Evolutionary conservation across 1,139 yeast species (phyloP), one percentile per base, ranked within the genome.

Genomic region (Arxiozyma slooffiae): DNA sequence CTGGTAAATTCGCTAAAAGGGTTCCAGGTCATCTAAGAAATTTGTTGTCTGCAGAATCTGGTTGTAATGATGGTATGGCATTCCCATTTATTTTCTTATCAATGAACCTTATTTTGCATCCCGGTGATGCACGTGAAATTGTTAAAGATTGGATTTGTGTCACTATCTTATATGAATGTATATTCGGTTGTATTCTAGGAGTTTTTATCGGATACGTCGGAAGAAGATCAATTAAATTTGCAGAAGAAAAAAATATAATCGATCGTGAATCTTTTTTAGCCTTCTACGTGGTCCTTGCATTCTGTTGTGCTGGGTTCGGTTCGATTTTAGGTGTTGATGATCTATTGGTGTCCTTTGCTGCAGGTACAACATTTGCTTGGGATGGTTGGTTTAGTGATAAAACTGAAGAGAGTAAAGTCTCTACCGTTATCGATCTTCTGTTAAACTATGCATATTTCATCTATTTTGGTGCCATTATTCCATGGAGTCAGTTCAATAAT

Each of bases 41-140:
- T 62, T 71, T 92, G 48, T 71, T 92, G 43, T 80, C 94, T 34
- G 97, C 97, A 0, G 98, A 92, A 65, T 88, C 97, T 0, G 97
- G 96, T 9, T 90, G 97, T 69, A 92, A 92, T 68, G 98, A 92
- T 64, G 98, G 98, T 50, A 86, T 92, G 94, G 97, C 98, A 0
- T 90, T 89, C 66, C 98, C 98, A 0, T 92, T 92, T 64, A 87
- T 89, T 42, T 89, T 76, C 60, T 71, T 90, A 48, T 82, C 96
- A 0, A 67, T 89, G 50, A 77, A 82, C 61, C 66, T 89, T 46
- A 80, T 89, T 49, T 67, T 81, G 22, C 81, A 87, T 63, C 73
- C 77, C 7, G 89, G 89, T 3, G 67, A 86, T 48, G 66, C 59
- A n/a, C 76, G 79, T 1, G 81, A 79, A 55, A 85, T 90, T 56